phyloP scores from a whole-genome alignment of 2,329 filamentous ascomycete genomes.

The Tolypocladium sp. region DNA sequence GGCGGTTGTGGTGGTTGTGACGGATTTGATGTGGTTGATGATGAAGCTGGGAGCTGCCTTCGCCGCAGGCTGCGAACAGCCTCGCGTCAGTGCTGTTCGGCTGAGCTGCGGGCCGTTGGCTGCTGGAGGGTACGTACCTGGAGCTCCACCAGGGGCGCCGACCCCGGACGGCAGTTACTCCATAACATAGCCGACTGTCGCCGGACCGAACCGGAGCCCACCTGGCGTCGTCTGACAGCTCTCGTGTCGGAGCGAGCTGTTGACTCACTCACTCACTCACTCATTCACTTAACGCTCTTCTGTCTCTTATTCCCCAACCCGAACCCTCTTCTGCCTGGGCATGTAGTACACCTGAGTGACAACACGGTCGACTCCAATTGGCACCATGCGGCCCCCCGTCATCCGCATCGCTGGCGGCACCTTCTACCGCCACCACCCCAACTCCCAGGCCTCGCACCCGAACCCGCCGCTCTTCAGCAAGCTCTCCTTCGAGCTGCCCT shows the following conservation, averaged over 20 bases:
- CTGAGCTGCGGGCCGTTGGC: not conserved
- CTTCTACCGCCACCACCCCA: constrained; percentile 72
- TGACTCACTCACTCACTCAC: not conserved
- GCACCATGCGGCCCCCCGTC: constrained; percentile 39
- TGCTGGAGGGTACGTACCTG: not conserved
- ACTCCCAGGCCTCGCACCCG: constrained; percentile 32
- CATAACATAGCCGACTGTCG: not conserved
- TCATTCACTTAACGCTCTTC: not conserved
- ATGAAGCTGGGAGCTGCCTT: constrained; percentile 5
- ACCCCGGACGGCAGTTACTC: not conserved
- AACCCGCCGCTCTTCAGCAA: constrained; percentile 69
- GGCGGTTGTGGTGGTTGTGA: constrained; percentile 1
- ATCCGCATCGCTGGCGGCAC: constrained; percentile 70
- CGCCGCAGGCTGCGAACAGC: constrained; percentile 15
- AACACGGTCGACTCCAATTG: not conserved
- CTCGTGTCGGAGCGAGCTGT: not conserved
- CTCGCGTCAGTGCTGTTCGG: constrained; percentile 11
- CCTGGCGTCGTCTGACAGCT: not conserved
- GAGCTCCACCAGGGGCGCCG: constrained; percentile 4
- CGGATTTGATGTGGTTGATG: constrained; percentile 4
- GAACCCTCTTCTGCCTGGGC: accelerated
- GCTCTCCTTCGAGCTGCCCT: constrained; percentile 61
- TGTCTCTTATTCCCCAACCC: too few relatives aligned
- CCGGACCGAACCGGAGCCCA: not conserved
- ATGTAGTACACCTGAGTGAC: not conserved